Evolutionary conservation across 129 eudicot species (phyloP).

Genomic region (Pulicaria dysenterica): DNA sequence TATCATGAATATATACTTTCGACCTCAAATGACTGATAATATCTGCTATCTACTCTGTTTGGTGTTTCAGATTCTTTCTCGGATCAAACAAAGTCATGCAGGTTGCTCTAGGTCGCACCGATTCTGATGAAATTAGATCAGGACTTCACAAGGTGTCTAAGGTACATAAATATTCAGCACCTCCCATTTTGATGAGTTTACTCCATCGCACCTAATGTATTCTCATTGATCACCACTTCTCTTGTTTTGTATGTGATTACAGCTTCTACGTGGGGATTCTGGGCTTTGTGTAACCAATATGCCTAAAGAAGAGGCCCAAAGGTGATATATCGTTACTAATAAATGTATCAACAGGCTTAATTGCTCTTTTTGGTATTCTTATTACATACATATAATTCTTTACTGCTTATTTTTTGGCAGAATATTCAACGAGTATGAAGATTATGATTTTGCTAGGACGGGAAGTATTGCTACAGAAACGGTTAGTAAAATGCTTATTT

Average conservation of each 20-base stretch:
- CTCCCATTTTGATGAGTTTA: not conserved
- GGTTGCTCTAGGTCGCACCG: constrained; percentile 78
- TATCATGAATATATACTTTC: constrained; percentile 1
- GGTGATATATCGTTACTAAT: not conserved
- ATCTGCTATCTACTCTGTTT: not conserved
- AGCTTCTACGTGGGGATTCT: constrained; percentile 86
- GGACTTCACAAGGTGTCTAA: constrained; percentile 78
- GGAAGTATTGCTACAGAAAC: constrained; percentile 73
- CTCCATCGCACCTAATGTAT: not conserved
- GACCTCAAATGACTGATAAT: not conserved
- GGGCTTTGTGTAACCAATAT: constrained; percentile 77
- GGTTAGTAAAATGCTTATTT: constrained; percentile 31
- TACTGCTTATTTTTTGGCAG: constrained; percentile 34
- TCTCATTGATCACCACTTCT: not conserved
- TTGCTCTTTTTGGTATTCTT: not conserved
- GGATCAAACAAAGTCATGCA: constrained; percentile 98
- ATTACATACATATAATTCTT: constrained; percentile 2
- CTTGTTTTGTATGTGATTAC: constrained; percentile 20
- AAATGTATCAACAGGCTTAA: too few species aligned
- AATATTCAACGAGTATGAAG: constrained; percentile 70
- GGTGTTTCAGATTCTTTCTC: constrained; percentile 63
- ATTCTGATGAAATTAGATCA: constrained; percentile 63
- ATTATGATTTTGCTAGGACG: constrained; percentile 85
- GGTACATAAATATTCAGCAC: constrained; percentile 33
- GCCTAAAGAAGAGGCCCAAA: constrained; percentile 72